Evolutionary conservation across 73 alveolate species (phyloP).

Genomic region (Effrenium voratum): DNA sequence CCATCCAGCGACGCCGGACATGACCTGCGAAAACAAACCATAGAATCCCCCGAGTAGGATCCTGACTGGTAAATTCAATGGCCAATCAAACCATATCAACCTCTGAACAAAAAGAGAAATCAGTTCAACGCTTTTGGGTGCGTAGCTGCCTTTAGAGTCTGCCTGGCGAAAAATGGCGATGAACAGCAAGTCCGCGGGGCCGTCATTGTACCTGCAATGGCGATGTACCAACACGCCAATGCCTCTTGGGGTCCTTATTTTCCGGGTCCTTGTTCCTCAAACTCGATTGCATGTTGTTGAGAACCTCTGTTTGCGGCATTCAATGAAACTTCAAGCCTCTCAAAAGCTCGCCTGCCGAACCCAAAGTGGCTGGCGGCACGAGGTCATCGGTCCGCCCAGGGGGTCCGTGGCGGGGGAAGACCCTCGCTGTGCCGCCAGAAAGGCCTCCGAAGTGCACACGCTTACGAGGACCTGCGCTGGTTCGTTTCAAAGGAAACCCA

Average conservation of each 20-base stretch:
- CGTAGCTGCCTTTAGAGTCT: not conserved
- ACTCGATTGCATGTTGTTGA: too few species aligned
- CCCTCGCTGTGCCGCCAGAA: conserved; percentile 68
- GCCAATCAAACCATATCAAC: too few species aligned
- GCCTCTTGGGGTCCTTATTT: too few species aligned
- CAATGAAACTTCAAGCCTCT: not conserved
- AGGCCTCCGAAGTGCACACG: too few species aligned
- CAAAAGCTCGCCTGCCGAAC: not conserved
- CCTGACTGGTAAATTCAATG: too few species aligned
- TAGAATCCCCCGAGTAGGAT: too few species aligned
- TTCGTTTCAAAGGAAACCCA: too few species aligned
- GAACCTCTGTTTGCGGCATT: not conserved
- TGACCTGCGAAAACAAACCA: conserved; percentile 67
- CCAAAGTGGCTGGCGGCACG: not conserved
- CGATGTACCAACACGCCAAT: too few species aligned
- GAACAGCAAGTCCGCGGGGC: conserved; percentile 62
- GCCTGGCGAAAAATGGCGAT: conserved; percentile 92
- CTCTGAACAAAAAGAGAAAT: too few species aligned
- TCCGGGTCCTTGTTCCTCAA: too few species aligned
- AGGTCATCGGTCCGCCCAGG: conserved; percentile 51
- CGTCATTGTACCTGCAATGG: conserved; percentile 85
- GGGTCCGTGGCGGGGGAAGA: conserved; percentile 49
- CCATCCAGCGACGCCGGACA: conserved; percentile 85
- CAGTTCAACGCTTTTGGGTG: too few species aligned
- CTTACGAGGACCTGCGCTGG: too few species aligned